phyloP scores from a whole-genome alignment of 768 basidiomycete genomes.

The Phylloporus sp. region DNA sequence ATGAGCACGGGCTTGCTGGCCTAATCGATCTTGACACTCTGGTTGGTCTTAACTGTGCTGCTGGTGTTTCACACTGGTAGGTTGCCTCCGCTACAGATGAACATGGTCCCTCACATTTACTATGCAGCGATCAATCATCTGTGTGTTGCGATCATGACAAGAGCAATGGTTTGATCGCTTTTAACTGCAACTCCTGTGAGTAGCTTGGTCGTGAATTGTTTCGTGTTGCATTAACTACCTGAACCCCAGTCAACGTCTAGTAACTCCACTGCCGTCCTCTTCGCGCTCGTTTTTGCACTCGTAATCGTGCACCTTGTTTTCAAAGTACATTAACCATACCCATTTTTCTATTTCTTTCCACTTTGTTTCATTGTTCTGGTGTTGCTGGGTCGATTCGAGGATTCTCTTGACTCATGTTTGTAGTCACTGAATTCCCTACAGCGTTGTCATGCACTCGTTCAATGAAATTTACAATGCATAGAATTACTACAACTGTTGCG shows the following conservation, averaged over 20 bases:
- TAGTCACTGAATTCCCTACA: background rate
- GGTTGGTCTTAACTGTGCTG: constrained; percentile 32
- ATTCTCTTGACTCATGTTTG: background rate
- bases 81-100: background rate
- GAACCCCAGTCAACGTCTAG: constrained; percentile 17
- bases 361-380: background rate
- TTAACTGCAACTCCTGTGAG: constrained; percentile 40
- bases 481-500: no score
- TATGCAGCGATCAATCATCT: constrained; percentile 29
- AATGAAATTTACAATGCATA: background rate
- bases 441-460: background rate
- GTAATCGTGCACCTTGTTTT: background rate
- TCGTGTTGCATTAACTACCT: constrained; percentile 1
- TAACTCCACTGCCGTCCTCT: background rate
- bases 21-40: background rate
- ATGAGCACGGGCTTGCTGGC: background rate
- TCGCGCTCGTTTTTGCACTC: constrained; percentile 19
- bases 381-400: background rate
- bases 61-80: constrained; percentile 26
- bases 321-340: constrained; percentile 14
- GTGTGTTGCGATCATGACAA: constrained; percentile 40
- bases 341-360: background rate
- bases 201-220: background rate
- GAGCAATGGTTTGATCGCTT: constrained; percentile 34
- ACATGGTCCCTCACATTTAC: no score